Evolutionary conservation across 345 rosid genomes (phyloP).

Genomic region (Gossypioides kirkii): DNA sequence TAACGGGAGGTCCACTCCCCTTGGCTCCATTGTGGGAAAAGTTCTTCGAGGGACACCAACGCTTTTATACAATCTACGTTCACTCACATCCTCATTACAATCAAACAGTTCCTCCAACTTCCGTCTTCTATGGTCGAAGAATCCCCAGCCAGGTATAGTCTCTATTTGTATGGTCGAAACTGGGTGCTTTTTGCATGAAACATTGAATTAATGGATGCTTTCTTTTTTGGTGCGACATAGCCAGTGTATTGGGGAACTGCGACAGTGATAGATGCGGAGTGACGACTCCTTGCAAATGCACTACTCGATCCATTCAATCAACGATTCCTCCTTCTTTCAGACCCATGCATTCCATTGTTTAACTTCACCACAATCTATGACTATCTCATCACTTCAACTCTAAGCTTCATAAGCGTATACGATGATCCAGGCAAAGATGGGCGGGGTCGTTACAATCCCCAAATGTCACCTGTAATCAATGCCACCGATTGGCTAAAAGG

Average conservation of each 20-base stretch:
- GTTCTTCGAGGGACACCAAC: constrained; percentile 56
- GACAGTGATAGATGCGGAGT: constrained; percentile 67
- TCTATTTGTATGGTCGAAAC: background rate
- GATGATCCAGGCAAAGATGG: constrained; percentile 47
- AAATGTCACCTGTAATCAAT: constrained; percentile 51
- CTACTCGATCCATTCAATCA: constrained; percentile 55
- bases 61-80: constrained; percentile 60
- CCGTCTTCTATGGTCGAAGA: constrained; percentile 55
- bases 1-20: constrained; percentile 55
- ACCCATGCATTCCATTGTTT: constrained; percentile 66
- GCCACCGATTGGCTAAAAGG: constrained; percentile 71
- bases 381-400: constrained; percentile 44
- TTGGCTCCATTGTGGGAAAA: constrained; percentile 75
- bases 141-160: constrained; percentile 65
- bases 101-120: constrained; percentile 32
- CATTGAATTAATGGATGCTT: background rate
- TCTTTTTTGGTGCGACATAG: constrained; percentile 27
- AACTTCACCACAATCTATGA: constrained; percentile 46
- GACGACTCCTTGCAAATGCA: constrained; percentile 64
- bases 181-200: background rate
- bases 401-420: constrained; percentile 40
- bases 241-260: constrained; percentile 59
- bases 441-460: constrained; percentile 56
- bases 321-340: constrained; percentile 68
- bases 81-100: constrained; percentile 60